Conservation (phyloP, 2,329 filamentous ascomycete genomes). For the Aspergillus ustus region DNA sequence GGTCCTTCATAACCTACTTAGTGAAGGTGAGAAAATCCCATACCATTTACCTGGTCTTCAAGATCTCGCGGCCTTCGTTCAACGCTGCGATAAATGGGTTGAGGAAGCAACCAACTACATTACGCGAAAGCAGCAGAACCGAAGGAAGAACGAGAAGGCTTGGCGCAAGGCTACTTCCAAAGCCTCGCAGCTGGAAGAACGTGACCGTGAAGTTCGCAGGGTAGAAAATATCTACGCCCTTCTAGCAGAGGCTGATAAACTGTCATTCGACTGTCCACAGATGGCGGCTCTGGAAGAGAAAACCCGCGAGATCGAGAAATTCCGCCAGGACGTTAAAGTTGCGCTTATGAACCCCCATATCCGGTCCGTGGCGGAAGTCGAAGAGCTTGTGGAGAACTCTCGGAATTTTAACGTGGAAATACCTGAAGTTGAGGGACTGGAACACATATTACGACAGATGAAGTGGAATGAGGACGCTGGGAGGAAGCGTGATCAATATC, state of each 20-base stretch:
- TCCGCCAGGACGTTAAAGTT: slow-evolving; percentile 74
- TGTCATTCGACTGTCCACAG: slow-evolving; percentile 93
- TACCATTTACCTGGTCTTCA: slow-evolving; percentile 83
- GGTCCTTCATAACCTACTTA: slow-evolving; percentile 77
- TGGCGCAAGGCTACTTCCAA: slow-evolving; percentile 76
- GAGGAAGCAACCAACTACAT: slow-evolving; percentile 97
- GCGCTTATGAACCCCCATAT: slow-evolving; percentile 70
- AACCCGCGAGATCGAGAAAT: slow-evolving; percentile 80
- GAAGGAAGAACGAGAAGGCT: slow-evolving; percentile 89
- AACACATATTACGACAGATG: slow-evolving; percentile 79
- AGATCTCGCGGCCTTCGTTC: slow-evolving; percentile 85
- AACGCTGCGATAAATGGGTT: slow-evolving; percentile 96
- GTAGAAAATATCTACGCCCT: slow-evolving; percentile 87
- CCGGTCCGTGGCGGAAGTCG: slow-evolving; percentile 73
- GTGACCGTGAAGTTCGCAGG: slow-evolving; percentile 81
- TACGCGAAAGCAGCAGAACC: slow-evolving; percentile 95
- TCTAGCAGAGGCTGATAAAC: slow-evolving; percentile 78
- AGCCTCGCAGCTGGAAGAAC: slow-evolving; percentile 81
- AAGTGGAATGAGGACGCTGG: slow-evolving; percentile 85
- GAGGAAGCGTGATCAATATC: slow-evolving; percentile 66
- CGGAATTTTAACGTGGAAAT: slow-evolving; percentile 90
- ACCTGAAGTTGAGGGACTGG: slow-evolving; percentile 81
- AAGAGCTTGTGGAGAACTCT: slow-evolving; percentile 88
- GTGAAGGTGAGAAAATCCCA: slow-evolving; percentile 95
- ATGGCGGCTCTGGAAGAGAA: slow-evolving; percentile 85